Evolutionary conservation across 2,329 filamentous ascomycete genomes (phyloP).

Genomic region (Lithohypha guttulata): DNA sequence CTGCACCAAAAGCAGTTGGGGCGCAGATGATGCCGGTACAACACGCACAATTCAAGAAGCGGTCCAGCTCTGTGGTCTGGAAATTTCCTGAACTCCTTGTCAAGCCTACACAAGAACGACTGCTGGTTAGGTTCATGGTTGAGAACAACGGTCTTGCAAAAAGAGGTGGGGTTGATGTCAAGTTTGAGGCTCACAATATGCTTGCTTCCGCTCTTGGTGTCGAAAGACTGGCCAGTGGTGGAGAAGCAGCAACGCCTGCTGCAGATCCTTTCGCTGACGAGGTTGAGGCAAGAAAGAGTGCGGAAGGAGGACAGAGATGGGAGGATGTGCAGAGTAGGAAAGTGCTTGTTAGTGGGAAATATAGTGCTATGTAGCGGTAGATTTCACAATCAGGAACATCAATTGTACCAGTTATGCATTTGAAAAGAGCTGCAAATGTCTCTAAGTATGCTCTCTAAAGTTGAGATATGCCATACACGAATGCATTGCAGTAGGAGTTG

Average conservation of each 20-base stretch:
- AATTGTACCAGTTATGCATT: not conserved
- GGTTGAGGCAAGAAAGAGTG: slow-evolving; percentile 30
- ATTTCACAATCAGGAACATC: not conserved
- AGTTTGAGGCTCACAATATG: slow-evolving; percentile 59
- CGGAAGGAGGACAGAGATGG: slow-evolving; percentile 42
- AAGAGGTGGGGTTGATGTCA: slow-evolving; percentile 67
- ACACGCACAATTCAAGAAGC: slow-evolving; percentile 36
- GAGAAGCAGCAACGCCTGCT: slow-evolving; percentile 24
- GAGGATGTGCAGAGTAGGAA: slow-evolving; percentile 53
- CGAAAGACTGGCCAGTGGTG: slow-evolving; percentile 26
- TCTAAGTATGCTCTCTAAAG: too few species aligned
- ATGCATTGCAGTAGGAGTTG: too few species aligned
- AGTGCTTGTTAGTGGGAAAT: slow-evolving; percentile 66
- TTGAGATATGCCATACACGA: too few species aligned
- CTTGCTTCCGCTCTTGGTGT: slow-evolving; percentile 57
- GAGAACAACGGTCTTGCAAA: slow-evolving; percentile 55
- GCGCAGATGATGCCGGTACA: slow-evolving; percentile 38
- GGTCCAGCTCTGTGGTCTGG: slow-evolving; percentile 37
- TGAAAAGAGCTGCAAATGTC: too few species aligned
- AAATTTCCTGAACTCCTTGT: slow-evolving; percentile 40
- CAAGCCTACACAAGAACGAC: slow-evolving; percentile 50
- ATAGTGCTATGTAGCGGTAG: slow-evolving; percentile 44
- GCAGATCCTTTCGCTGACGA: slow-evolving; percentile 40
- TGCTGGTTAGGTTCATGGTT: slow-evolving; percentile 72
- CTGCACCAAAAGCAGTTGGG: slow-evolving; percentile 32